Conservation (phyloP, 1,284 basidiomycete species). For the Ustilago tritici region DNA sequence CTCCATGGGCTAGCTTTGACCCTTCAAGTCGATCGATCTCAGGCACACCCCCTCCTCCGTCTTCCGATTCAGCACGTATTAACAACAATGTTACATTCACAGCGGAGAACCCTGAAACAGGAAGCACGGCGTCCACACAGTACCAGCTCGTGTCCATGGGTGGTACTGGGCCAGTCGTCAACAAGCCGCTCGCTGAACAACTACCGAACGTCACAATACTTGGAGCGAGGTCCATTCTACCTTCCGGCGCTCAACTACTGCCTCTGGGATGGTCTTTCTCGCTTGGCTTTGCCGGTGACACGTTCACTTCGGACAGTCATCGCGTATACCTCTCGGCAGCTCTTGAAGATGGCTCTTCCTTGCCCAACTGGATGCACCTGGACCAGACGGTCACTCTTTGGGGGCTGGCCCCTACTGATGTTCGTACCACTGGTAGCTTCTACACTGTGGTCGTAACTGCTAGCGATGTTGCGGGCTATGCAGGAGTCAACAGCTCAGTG, state of each 20-base stretch:
- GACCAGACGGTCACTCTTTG: conserved; percentile 79
- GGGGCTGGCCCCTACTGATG: conserved; percentile 78
- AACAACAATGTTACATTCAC: conserved; percentile 23
- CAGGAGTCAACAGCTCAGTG: conserved; percentile 57
- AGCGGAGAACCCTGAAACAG: conserved; percentile 31
- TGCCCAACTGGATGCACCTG: conserved; percentile 84
- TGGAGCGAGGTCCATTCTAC: conserved; percentile 56
- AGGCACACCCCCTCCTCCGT: conserved; percentile 45
- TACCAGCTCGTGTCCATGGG: conserved; percentile 55
- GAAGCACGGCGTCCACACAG: conserved; percentile 22
- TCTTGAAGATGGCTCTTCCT: conserved; percentile 76
- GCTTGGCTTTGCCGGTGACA: conserved; percentile 81
- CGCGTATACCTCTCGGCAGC: conserved; percentile 78
- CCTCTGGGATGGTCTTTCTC: conserved; percentile 90
- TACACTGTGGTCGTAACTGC: conserved; percentile 61
- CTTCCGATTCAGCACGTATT: conserved; percentile 8
- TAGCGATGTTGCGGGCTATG: conserved; percentile 58
- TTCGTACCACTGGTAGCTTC: conserved; percentile 52
- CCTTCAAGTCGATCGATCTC: conserved; percentile 44
- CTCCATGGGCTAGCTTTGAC: conserved; percentile 62
- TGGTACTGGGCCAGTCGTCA: conserved; percentile 57
- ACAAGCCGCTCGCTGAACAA: conserved; percentile 57
- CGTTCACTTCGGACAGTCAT: conserved; percentile 72
- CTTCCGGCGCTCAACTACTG: conserved; percentile 74
- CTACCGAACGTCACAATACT: conserved; percentile 60